phyloP scores from a whole-genome alignment of 257 asterid genomes.

The Nicotiana paniculata region DNA sequence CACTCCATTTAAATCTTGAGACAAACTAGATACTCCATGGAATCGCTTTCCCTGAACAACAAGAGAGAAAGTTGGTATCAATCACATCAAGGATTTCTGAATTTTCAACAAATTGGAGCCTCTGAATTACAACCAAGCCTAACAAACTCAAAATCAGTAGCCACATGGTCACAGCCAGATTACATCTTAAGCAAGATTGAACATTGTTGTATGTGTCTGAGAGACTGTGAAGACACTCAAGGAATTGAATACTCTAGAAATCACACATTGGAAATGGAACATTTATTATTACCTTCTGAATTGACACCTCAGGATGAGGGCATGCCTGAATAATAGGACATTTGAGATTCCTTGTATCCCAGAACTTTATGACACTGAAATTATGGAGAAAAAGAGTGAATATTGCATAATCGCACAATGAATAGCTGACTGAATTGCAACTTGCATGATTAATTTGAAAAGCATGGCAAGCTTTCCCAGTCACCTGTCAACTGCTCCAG shows the following conservation, averaged over 20 bases:
- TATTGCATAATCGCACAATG: conserved; percentile 8
- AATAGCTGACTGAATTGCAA: conserved; percentile 6
- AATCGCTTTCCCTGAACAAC: conserved; percentile 47
- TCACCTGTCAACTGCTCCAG: conserved; percentile 98
- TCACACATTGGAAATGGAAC: neutral
- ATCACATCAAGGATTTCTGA: neutral
- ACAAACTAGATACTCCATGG: conserved; percentile 85
- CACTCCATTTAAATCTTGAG: conserved; percentile 83
- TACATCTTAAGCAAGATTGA: neutral
- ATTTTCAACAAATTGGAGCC: neutral
- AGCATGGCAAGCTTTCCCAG: conserved; percentile 4
- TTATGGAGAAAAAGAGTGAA: neutral
- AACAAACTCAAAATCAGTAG: neutral
- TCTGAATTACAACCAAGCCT: neutral
- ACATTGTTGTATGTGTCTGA: neutral
- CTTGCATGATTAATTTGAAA: conserved; percentile 3
- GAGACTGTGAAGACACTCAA: neutral
- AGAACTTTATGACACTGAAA: conserved; percentile 65
- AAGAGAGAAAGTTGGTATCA: conserved; percentile 9
- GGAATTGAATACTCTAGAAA: neutral
- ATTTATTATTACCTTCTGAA: conserved; percentile 36
- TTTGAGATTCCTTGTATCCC: conserved; percentile 85
- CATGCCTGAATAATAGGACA: conserved; percentile 66
- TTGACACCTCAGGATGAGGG: conserved; percentile 40
- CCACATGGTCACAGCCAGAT: neutral